Evolutionary conservation across 2,329 filamentous ascomycete genomes (phyloP).

Genomic region (Cucurbitaria berberidis): DNA sequence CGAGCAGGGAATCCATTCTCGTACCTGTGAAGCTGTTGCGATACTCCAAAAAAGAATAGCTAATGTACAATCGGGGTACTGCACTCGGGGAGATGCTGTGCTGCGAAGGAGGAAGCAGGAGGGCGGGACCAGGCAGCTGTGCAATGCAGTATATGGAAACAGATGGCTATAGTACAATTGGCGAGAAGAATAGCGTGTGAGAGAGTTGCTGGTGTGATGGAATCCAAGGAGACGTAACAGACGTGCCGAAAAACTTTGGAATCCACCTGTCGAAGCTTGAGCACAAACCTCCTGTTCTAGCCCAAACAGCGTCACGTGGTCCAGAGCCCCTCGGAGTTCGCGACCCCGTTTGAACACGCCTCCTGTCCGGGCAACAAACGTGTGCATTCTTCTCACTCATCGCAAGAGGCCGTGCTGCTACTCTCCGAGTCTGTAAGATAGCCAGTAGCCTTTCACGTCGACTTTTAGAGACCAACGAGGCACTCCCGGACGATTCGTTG

Average conservation of each 20-base stretch:
- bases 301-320: background rate
- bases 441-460: background rate
- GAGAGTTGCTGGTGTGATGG: slow-evolving; percentile 22
- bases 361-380: background rate
- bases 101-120: slow-evolving; percentile 16
- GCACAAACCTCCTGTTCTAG: slow-evolving; percentile 19
- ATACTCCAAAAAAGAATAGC: background rate
- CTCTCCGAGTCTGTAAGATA: background rate
- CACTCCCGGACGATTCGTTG: slow-evolving; percentile 13
- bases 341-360: background rate
- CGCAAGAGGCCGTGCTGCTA: background rate
- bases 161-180: slow-evolving; percentile 38
- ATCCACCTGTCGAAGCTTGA: slow-evolving; percentile 18
- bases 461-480: background rate
- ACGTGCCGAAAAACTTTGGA: slow-evolving; percentile 26
- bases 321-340: background rate
- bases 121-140: slow-evolving; percentile 42
- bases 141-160: slow-evolving; percentile 31
- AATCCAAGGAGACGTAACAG: slow-evolving; percentile 22
- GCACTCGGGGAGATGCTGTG: slow-evolving; percentile 2
- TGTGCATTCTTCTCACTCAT: background rate
- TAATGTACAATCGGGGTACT: slow-evolving; percentile 12
- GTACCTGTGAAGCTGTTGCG: background rate
- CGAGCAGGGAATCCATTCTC: too few relatives aligned
- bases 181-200: slow-evolving; percentile 6